Evolutionary conservation across 495 filamentous ascomycete species (phyloP), one percentile per base, ranked within the genome.

Genomic region (Penicillium argentinense): DNA sequence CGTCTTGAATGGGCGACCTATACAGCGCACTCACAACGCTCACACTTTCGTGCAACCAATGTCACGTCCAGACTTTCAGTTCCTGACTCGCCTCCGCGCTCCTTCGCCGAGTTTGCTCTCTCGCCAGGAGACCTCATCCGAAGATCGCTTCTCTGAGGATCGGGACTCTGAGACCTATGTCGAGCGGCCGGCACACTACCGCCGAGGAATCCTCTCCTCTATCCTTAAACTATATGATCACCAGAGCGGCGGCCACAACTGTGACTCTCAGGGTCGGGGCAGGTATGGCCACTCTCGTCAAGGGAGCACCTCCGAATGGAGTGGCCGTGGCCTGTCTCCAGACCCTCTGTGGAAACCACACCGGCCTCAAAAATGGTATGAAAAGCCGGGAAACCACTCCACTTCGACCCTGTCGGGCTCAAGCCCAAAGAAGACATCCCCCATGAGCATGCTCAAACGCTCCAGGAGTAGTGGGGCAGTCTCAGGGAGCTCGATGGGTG

Each of bases 201-300:
- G 83, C 33, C 82, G 83, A 27, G 89, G 91, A 22, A 79, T 95
- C 33, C 72, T 97, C 6, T 82, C 84, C 4, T 86, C 82, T 6
- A 68, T 97, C 2, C 69, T 96, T 42, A 95, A 88, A 63, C 75
- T 95, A 9, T 86, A 91, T 54, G 78, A 79, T 42, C 57, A 71
- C 34, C 60, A 64, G 13, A 17, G 19, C 23, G 18, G 43, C 25
- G 13, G 9, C 19, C 29, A 42, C 4, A 22, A 47, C 24, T 43
- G 45, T 17, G 41, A 62, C 21, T 38, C 50, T 51, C 54, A 47
- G 19, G 34, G 49, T 7, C 55, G 57, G 7, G 65, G 63, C 38
- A 64, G 57, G 2, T 61, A 66, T 64, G 61, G 56, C n/a, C 57
- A 55, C 27, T 69, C 63, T 28, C 59, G 63, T 23, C 56, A 64